A percentile compares a stretch with the other conserved stretches of the same genome.
Evolutionary conservation across 768 basidiomycete genomes (phyloP).

Genomic region (Pleurotus pulmonarius): DNA sequence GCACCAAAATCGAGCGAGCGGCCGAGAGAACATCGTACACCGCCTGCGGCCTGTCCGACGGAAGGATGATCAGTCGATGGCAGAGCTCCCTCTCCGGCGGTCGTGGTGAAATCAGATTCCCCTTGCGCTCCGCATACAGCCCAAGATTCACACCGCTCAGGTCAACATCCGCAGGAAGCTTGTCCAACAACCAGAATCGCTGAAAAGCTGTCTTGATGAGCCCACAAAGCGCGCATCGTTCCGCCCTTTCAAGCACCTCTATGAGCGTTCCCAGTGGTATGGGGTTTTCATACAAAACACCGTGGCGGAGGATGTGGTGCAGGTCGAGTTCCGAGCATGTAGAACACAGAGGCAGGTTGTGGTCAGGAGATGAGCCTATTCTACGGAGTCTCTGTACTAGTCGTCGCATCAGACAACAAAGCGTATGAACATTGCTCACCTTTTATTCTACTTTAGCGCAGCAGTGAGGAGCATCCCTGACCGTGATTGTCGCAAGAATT

Average conservation of each 20-base stretch:
- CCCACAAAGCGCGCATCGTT: not conserved
- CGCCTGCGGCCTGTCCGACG: not conserved
- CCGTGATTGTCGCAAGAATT: too few species aligned
- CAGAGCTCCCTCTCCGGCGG: not conserved
- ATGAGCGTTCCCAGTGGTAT: not conserved
- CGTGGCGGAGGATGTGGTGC: not conserved
- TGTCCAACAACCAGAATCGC: not conserved
- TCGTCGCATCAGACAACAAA: too few species aligned
- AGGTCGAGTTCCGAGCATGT: not conserved
- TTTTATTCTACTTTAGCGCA: too few species aligned
- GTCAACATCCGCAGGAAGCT: not conserved
- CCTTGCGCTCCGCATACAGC: not conserved
- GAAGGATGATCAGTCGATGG: not conserved
- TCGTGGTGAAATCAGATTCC: not conserved
- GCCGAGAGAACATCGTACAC: not conserved
- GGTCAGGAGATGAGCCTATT: too few species aligned
- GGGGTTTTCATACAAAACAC: not conserved
- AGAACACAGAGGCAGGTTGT: not conserved
- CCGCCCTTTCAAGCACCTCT: not conserved
- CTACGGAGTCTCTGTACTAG: too few species aligned
- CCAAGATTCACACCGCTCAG: not conserved
- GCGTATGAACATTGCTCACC: too few species aligned
- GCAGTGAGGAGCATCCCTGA: too few species aligned
- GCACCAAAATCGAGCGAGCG: not conserved
- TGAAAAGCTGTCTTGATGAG: not conserved